Percentiles rank a stretch among this genome's conserved stretches.
Evolutionary conservation across 371 early-diverging fungal species (phyloP).

Genomic region (Mortierella sp.): DNA sequence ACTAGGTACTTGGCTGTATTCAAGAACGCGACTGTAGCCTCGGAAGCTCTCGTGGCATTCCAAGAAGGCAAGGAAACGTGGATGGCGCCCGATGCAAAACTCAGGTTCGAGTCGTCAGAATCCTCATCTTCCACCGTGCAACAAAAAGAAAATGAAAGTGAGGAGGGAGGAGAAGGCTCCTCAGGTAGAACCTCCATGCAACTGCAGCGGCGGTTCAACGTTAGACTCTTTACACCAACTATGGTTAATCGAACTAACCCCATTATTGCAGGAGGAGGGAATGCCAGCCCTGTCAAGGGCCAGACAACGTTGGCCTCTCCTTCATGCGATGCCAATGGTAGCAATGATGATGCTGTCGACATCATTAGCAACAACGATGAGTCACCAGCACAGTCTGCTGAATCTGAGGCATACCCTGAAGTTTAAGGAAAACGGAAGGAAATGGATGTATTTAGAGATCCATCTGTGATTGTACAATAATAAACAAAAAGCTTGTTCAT

Average conservation of each 20-base stretch:
- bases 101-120: conserved; percentile 11
- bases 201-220: conserved; percentile 40
- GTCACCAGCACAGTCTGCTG: background rate
- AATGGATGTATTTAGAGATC: background rate
- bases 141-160: conserved; percentile 2
- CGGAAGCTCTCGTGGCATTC: conserved; percentile 39
- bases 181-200: conserved; percentile 5
- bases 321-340: background rate
- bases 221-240: conserved; percentile 40
- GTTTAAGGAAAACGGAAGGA: background rate
- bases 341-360: background rate
- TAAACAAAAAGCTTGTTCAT: background rate
- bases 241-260: conserved; percentile 24
- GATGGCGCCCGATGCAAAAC: conserved; percentile 26
- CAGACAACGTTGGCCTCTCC: background rate
- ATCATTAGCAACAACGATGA: background rate
- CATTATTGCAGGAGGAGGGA: background rate
- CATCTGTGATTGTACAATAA: background rate
- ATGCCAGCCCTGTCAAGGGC: background rate
- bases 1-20: conserved; percentile 44
- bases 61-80: conserved; percentile 50
- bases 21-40: conserved; percentile 43
- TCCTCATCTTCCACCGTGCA: no score
- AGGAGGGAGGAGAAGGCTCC: background rate
- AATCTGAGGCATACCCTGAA: background rate